Evolutionary conservation across 768 basidiomycete genomes (phyloP), one percentile per base, ranked within the genome.

Genomic region (Podaxis sp.): DNA sequence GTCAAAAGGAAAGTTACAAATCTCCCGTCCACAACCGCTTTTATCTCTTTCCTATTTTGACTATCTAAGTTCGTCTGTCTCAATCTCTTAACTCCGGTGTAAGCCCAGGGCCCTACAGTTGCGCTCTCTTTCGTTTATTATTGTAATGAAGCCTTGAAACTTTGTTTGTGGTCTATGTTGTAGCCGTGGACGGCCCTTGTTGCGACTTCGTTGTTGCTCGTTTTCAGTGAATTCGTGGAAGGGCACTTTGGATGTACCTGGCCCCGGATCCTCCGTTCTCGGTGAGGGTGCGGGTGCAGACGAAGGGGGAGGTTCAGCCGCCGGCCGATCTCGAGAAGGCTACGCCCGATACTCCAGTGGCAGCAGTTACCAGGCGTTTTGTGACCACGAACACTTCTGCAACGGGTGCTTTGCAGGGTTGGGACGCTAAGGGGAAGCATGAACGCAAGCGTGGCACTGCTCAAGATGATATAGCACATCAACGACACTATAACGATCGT

Each of bases 181-280:
- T 63, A 78, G 77, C 69, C 70, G 32, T 74, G 71, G 73, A 67
- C 77, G 64, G 73, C 77, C 1, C 69, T 78, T 28, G 60, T 68
- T n/a, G 70, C 71, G 1, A 71, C 68, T 1, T 40, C 76, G 10
- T 46, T 74, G 18, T 65, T 77, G 6, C 61, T 74, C 3, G 47
- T 61, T 68, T 2, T 60, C 27, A 14, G 13, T 60, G 27, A 60
- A 53, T 10, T 44, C 50, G 18, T 35, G 27, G 40, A 54, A 46
- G 13, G 42, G 50, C 14, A 32, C 51, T 23, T 35, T 53, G 11
- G 2, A 5, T 28, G 11, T 46, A 32, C 13, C 10, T 42, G 5
- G 2, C 51, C 14, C 40, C 14, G 9, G n/a, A 52, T 14, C 28
- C 27, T 14, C n/a, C 58, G 13, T 59, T 42, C 14, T 18, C 42